Evolutionary conservation across 768 basidiomycete species (phyloP), one percentile per base, ranked within the genome.

Genomic region (Boletus sp.): DNA sequence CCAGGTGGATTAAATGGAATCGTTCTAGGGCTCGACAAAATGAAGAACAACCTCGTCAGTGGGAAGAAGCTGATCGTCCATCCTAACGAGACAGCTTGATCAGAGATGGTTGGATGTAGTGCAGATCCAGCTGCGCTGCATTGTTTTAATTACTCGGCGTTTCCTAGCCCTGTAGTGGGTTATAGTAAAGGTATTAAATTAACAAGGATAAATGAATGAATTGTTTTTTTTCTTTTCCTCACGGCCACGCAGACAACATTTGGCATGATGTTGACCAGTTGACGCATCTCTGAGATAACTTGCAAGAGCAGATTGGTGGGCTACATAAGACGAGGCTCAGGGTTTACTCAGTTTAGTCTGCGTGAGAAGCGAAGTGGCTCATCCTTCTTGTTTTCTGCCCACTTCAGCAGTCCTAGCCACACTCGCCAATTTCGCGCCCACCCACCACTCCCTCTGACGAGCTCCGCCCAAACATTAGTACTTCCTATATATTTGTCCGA

Each of bases 1-100:
- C 68, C 75, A 0, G 66, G 68, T 15, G 76, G 79, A 5, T 54
- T 79, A 15, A 61, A 64, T 4, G 75, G 72, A 1, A 64, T 79
- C 7, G 47, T 34, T 1, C 58, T 51, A 5, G 75, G 72, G 4
- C 42, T 80, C 45, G 61, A 72, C 42, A 65, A 54, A 45, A 21
- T 79, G 54, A 62, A 60, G 62, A 60, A 64, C 13, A 68, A 74
- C 32, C 60, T 72, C 41, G 73, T 78, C 27, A 78, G 76, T 39
- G 77, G 68, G 0, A 66, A 63, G 43, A 64, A 64, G 54, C n/a
- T 64, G 21, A 29, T 60, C 21, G 51, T 66, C 1, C 70, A 52
- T 40, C 73, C 72, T 17, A 62, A 63, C 13, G 76, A 77, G 38
- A 73, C 72, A 2, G 39, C 29, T 32, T 55, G 3, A 37, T 50